phyloP scores from a whole-genome alignment of 2,329 filamentous ascomycete species.

The Nectriaceae sp. region DNA sequence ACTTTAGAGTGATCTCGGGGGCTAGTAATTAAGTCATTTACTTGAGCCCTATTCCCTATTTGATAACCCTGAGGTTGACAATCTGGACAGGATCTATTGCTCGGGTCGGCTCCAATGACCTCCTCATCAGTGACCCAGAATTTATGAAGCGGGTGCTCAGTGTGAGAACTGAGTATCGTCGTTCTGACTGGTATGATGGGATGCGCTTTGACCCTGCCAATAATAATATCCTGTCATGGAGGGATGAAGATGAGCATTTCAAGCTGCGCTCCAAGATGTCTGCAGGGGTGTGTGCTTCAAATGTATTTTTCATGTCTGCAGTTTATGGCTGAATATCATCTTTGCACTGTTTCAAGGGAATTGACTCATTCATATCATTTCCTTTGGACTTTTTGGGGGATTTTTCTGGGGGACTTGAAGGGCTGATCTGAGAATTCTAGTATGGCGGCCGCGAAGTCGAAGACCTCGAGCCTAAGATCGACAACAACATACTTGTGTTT shows the following conservation, averaged over 20 bases:
- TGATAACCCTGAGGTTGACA: too few relatives aligned
- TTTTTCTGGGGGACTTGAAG: too few relatives aligned
- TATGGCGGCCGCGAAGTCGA: slow-evolving; percentile 57
- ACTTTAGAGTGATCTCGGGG: too few relatives aligned
- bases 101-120: slow-evolving; percentile 43
- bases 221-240: slow-evolving; percentile 52
- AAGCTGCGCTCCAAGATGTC: slow-evolving; percentile 50
- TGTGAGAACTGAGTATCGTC: slow-evolving; percentile 36
- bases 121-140: slow-evolving; percentile 42
- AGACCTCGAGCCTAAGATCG: slow-evolving; percentile 49
- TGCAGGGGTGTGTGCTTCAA: slow-evolving; percentile 41
- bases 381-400: too few relatives aligned
- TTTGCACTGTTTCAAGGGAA: too few relatives aligned
- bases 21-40: background rate
- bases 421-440: too few relatives aligned
- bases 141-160: slow-evolving; percentile 37
- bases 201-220: slow-evolving; percentile 53
- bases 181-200: slow-evolving; percentile 48
- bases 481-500: slow-evolving; percentile 47
- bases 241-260: slow-evolving; percentile 47
- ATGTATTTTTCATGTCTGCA: background rate
- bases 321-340: background rate
- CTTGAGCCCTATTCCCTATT: too few relatives aligned
- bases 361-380: too few relatives aligned
- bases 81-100: slow-evolving; percentile 35